Evolutionary conservation across 129 eudicot genomes (phyloP).

Genomic region (Helianthus tuberosus): DNA sequence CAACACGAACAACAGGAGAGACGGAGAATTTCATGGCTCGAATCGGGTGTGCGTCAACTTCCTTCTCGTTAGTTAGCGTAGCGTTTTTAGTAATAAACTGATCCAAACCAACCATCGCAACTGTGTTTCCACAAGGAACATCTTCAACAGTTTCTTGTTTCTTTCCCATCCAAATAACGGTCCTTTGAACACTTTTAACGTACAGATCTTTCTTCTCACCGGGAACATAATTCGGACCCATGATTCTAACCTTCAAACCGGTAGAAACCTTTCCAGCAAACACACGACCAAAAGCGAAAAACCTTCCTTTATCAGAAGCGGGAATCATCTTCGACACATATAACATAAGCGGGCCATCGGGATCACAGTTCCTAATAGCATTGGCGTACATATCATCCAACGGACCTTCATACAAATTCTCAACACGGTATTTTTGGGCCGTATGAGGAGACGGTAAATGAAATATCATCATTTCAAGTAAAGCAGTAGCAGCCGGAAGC

Average conservation of each 20-base stretch:
- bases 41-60: constrained; percentile 77
- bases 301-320: constrained; percentile 64
- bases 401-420: constrained; percentile 59
- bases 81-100: constrained; percentile 84
- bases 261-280: constrained; percentile 71
- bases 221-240: constrained; percentile 89
- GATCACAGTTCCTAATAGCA: constrained; percentile 64
- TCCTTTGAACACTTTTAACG: constrained; percentile 76
- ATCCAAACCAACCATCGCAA: constrained; percentile 77
- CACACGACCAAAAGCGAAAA: constrained; percentile 88
- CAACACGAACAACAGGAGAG: constrained; percentile 90
- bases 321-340: constrained; percentile 53
- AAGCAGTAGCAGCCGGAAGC: constrained; percentile 57
- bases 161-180: constrained; percentile 94
- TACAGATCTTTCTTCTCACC: constrained; percentile 83
- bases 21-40: constrained; percentile 88
- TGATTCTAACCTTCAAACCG: constrained; percentile 85
- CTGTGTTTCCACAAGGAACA: constrained; percentile 83
- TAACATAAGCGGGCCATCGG: constrained; percentile 62
- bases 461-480: constrained; percentile 63
- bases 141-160: constrained; percentile 86
- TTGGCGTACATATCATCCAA: constrained; percentile 53
- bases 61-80: constrained; percentile 74
- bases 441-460: constrained; percentile 57
- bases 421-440: constrained; percentile 61